These are phyloP conservation scores for Phaffia tasmanica DNA, from an alignment of 768 basidiomycete genomes.

Conservation along the genomic window DNA sequence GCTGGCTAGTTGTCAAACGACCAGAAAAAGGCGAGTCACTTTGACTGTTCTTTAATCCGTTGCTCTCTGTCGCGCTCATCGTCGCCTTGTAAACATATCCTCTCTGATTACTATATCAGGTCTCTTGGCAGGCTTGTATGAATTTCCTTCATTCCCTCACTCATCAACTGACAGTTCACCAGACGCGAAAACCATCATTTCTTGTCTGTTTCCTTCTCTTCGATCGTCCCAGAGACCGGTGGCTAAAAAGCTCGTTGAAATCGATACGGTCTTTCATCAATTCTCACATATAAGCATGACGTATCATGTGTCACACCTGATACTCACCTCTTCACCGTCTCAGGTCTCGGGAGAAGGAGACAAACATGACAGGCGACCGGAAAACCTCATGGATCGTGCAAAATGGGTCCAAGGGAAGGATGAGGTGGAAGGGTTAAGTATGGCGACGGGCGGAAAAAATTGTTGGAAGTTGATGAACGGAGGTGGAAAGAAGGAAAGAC, in stretches of 20 bases:
- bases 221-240: neutral
- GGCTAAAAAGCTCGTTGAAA: neutral
- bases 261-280: constrained; percentile 10
- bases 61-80: too few species aligned
- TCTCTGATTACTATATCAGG: constrained; percentile 7
- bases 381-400: constrained; percentile 7
- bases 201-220: neutral
- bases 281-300: constrained; percentile 20
- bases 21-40: constrained; percentile 23
- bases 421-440: neutral
- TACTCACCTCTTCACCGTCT: neutral
- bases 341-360: neutral
- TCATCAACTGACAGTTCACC: neutral
- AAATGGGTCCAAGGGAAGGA: constrained; percentile 12
- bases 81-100: neutral
- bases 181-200: neutral
- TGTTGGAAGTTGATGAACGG: constrained; percentile 13
- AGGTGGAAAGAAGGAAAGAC: neutral
- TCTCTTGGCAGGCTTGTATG: constrained; percentile 20
- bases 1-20: constrained; percentile 21
- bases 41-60: neutral
- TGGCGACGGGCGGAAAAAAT: constrained; percentile 21
- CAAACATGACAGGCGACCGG: neutral
- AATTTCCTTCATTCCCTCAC: constrained; percentile 22
- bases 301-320: constrained; percentile 13